Evolutionary conservation across 2,329 filamentous ascomycete species (phyloP).

Genomic region (Claviceps sorghi): DNA sequence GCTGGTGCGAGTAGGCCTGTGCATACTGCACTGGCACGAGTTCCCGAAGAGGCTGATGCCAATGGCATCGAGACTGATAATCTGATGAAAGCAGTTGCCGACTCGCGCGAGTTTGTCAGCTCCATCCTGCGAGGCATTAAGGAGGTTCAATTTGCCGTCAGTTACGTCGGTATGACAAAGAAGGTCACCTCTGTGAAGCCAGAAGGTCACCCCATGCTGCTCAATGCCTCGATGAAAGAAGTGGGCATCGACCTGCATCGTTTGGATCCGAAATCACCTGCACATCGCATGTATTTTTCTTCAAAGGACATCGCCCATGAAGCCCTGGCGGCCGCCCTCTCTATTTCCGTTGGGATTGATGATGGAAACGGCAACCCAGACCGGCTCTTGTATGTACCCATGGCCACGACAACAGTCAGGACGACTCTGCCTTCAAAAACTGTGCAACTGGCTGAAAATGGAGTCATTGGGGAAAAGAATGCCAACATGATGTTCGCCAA

Average conservation of each 20-base stretch:
- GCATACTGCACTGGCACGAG: slow-evolving; percentile 53
- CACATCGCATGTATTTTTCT: slow-evolving; percentile 97
- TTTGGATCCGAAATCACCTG: slow-evolving; percentile 80
- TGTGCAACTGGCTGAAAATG: slow-evolving; percentile 60
- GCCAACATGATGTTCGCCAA: slow-evolving; percentile 95
- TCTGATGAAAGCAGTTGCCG: slow-evolving; percentile 70
- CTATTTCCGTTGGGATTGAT: slow-evolving; percentile 80
- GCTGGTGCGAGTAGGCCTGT: slow-evolving; percentile 28
- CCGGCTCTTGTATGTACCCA: slow-evolving; percentile 81
- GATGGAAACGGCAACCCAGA: slow-evolving; percentile 78
- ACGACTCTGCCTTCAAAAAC: slow-evolving; percentile 93
- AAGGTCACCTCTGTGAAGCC: slow-evolving; percentile 55
- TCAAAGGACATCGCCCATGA: slow-evolving; percentile 88
- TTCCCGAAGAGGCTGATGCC: slow-evolving; percentile 59
- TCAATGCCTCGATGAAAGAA: slow-evolving; percentile 92
- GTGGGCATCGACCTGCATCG: slow-evolving; percentile 85
- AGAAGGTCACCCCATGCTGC: slow-evolving; percentile 54
- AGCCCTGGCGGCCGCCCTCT: slow-evolving; percentile 79
- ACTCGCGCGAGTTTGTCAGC: slow-evolving; percentile 82
- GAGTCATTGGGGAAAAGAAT: slow-evolving; percentile 68
- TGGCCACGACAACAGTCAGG: slow-evolving; percentile 90
- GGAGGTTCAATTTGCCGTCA: slow-evolving; percentile 89
- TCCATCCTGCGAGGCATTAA: slow-evolving; percentile 87
- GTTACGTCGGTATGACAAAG: slow-evolving; percentile 77
- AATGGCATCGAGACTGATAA: slow-evolving; percentile 52